phyloP scores from a whole-genome alignment of 768 basidiomycete genomes.

The Agaricus sinodeliciosus region DNA sequence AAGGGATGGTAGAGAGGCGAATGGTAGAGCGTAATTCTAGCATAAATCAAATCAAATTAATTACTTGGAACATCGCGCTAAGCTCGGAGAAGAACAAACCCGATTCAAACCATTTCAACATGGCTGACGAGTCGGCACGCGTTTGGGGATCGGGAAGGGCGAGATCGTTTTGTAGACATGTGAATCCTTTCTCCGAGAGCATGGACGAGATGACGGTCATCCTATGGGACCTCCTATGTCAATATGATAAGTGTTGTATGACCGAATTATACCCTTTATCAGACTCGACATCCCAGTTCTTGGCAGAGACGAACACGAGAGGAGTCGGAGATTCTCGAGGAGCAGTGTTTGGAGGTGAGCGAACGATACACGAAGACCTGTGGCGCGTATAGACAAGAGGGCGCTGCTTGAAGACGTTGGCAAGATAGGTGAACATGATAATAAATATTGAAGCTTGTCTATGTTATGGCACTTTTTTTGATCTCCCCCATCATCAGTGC shows the following conservation, averaged over 20 bases:
- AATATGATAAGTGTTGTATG: neutral
- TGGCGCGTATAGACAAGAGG: conserved; percentile 19
- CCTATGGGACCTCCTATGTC: conserved; percentile 17
- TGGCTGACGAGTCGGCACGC: neutral
- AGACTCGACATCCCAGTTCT: conserved; percentile 35
- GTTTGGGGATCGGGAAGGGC: conserved; percentile 16
- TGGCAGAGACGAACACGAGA: conserved; percentile 44
- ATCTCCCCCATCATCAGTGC: neutral
- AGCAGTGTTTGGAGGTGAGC: conserved; percentile 31
- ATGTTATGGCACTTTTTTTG: neutral
- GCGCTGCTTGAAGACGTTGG: neutral
- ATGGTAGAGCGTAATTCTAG: conserved; percentile 32
- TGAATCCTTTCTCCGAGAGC: conserved; percentile 43
- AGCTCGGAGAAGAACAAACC: conserved; percentile 1
- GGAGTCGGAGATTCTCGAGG: conserved; percentile 46
- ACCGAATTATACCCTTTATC: conserved; percentile 24
- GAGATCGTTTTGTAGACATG: conserved; percentile 39
- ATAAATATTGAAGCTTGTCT: no score
- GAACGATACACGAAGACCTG: conserved; percentile 22
- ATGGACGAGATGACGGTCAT: conserved; percentile 28
- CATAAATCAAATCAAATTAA: neutral
- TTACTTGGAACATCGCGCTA: neutral
- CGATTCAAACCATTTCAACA: conserved; percentile 17
- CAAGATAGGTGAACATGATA: conserved; percentile 11
- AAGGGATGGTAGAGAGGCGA: conserved; percentile 37